Evolutionary conservation across 805 yeast genomes (phyloP).

Genomic region (Myxozyma melibiosi): DNA sequence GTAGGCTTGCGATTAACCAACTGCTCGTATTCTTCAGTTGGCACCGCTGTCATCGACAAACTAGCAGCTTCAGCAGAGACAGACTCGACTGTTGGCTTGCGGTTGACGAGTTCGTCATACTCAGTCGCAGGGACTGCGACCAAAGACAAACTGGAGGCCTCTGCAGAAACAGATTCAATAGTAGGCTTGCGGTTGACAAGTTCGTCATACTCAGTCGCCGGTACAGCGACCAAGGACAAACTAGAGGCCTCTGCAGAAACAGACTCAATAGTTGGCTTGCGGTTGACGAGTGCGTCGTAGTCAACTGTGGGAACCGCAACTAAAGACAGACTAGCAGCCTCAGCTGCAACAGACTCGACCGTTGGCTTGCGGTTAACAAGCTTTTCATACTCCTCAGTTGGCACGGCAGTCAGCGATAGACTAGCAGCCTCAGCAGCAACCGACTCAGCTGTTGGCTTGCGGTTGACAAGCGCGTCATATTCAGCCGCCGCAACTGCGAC

Average conservation of each 20-base stretch:
- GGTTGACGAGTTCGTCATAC: conserved; percentile 14
- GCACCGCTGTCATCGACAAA: conserved; percentile 15
- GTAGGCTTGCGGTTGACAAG: conserved; percentile 15
- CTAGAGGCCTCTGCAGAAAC: conserved; percentile 11
- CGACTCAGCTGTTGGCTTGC: conserved; percentile 11
- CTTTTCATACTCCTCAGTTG: conserved; percentile 37
- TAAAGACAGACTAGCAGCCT: conserved; percentile 27
- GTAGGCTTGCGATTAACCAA: neutral
- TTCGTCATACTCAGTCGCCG: conserved; percentile 31
- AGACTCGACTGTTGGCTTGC: conserved; percentile 6
- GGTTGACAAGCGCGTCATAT: conserved; percentile 1
- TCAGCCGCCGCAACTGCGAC: neutral
- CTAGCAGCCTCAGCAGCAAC: conserved; percentile 12
- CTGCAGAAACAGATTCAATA: conserved; percentile 14
- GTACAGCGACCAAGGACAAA: conserved; percentile 28
- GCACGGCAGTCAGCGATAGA: conserved; percentile 21
- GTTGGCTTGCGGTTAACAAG: conserved; percentile 9
- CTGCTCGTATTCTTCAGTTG: conserved; percentile 33
- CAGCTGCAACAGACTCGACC: conserved; percentile 14
- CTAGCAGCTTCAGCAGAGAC: conserved; percentile 9
- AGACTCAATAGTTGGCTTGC: conserved; percentile 1
- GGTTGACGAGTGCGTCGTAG: conserved; percentile 6
- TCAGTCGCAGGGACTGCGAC: conserved; percentile 29
- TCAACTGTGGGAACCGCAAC: conserved; percentile 10
- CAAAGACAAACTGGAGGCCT: conserved; percentile 25